Evolutionary conservation across 257 asterid species (phyloP).

Genomic region (Rubia yunnanensis): DNA sequence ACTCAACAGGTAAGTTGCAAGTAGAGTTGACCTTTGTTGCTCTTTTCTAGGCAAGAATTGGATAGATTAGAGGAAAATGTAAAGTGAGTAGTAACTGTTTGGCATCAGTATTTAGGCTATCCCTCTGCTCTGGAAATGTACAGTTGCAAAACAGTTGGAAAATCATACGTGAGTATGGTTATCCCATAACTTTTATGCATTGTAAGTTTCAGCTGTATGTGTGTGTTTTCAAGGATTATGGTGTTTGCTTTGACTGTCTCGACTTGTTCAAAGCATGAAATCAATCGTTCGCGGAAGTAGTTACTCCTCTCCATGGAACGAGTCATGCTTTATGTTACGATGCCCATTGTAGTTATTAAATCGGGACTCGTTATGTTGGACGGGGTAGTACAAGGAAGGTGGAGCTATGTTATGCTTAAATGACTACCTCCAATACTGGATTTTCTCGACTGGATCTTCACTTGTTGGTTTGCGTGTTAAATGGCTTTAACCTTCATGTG

Average conservation of each 20-base stretch:
- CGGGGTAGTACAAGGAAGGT: too few relatives aligned
- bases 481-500: neutral
- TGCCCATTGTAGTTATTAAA: too few relatives aligned
- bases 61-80: neutral
- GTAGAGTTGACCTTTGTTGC: conserved; percentile 6
- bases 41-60: neutral
- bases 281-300: too few relatives aligned
- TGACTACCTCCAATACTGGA: too few relatives aligned
- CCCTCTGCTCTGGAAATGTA: conserved; percentile 5
- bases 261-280: too few relatives aligned
- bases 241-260: neutral
- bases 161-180: neutral
- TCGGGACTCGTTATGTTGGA: too few relatives aligned
- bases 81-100: neutral
- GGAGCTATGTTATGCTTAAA: too few relatives aligned
- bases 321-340: too few relatives aligned
- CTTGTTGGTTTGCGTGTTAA: neutral
- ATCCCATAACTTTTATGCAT: neutral
- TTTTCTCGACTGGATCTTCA: too few relatives aligned
- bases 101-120: neutral
- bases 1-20: conserved; percentile 14
- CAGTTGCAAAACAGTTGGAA: conserved; percentile 5
- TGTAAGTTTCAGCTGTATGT: neutral
- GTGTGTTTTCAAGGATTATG: neutral
- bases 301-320: too few relatives aligned